Percentiles rank a stretch among this genome's conserved stretches.
phyloP scores from a whole-genome alignment of 2,329 filamentous ascomycete genomes.

The Fusarium chuoi region DNA sequence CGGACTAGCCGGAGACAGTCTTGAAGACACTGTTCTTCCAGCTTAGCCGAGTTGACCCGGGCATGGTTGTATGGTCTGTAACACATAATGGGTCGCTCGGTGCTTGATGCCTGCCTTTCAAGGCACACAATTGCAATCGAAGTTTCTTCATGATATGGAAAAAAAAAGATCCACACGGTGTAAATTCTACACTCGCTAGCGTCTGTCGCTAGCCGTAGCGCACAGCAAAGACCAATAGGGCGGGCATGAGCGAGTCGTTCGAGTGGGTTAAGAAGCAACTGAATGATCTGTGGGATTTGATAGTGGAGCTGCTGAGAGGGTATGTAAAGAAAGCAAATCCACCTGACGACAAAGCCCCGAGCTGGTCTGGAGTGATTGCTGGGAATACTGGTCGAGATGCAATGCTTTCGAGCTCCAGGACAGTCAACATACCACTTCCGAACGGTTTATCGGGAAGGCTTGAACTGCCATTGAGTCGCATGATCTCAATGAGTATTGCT shows the following conservation, averaged over 20 bases:
- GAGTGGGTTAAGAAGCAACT: slow-evolving; percentile 38
- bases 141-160: slow-evolving; percentile 17
- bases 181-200: slow-evolving; percentile 43
- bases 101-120: slow-evolving; percentile 41
- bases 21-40: slow-evolving; percentile 38
- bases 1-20: slow-evolving; percentile 39
- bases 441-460: background rate
- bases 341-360: slow-evolving; percentile 15
- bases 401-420: background rate
- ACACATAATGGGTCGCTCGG: slow-evolving; percentile 27
- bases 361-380: slow-evolving; percentile 21
- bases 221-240: slow-evolving; percentile 37
- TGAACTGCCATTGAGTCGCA: background rate
- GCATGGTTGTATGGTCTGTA: background rate
- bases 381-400: slow-evolving; percentile 16
- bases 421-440: background rate
- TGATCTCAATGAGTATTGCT: background rate
- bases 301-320: slow-evolving; percentile 43
- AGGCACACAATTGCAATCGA: slow-evolving; percentile 41
- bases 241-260: slow-evolving; percentile 14
- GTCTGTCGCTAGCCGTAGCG: slow-evolving; percentile 32
- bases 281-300: slow-evolving; percentile 27
- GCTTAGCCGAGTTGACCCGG: slow-evolving; percentile 45
- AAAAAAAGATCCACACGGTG: slow-evolving; percentile 46
- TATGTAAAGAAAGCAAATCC: slow-evolving; percentile 45